Conservation (phyloP, 257 asterid species). For the Scutellaria minor region DNA sequence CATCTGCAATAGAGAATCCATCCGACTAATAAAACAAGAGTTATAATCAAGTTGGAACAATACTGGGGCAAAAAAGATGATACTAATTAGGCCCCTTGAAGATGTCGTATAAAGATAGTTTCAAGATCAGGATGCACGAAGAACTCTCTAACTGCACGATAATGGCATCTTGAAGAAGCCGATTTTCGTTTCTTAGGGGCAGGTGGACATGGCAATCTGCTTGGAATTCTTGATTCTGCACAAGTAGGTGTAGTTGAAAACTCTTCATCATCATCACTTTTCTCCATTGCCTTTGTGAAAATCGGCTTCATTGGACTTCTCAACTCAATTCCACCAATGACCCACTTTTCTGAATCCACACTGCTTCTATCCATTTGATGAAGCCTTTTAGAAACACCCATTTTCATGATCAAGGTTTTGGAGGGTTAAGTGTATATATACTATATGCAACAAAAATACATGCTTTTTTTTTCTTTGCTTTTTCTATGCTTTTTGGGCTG, state of each 20-base stretch:
- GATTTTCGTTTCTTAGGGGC: constrained; percentile 51
- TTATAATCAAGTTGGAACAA: background rate
- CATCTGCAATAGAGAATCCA: too few species aligned
- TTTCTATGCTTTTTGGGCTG: background rate
- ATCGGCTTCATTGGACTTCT: constrained; percentile 46
- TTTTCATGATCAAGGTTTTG: constrained; percentile 10
- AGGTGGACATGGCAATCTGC: constrained; percentile 45
- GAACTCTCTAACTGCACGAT: constrained; percentile 32
- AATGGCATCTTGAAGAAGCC: constrained; percentile 31
- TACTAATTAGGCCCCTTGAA: constrained; percentile 18
- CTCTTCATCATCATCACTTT: constrained; percentile 31
- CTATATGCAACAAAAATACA: constrained; percentile 10
- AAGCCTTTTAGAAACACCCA: constrained; percentile 31
- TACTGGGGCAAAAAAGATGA: background rate
- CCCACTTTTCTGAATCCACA: constrained; percentile 39
- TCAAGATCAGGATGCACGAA: constrained; percentile 52
- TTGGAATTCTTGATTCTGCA: constrained; percentile 49
- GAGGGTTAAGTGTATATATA: constrained; percentile 30
- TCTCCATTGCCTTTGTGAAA: constrained; percentile 29
- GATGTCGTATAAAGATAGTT: constrained; percentile 37
- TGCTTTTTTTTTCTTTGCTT: background rate
- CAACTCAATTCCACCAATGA: constrained; percentile 44
- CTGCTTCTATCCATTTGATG: constrained; percentile 33
- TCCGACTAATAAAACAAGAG: background rate
- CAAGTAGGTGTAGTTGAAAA: constrained; percentile 42